Percentiles rank a stretch among this genome's conserved stretches.
Conservation (phyloP, 2,329 filamentous ascomycete genomes). For the Fusarium staphyleae region DNA sequence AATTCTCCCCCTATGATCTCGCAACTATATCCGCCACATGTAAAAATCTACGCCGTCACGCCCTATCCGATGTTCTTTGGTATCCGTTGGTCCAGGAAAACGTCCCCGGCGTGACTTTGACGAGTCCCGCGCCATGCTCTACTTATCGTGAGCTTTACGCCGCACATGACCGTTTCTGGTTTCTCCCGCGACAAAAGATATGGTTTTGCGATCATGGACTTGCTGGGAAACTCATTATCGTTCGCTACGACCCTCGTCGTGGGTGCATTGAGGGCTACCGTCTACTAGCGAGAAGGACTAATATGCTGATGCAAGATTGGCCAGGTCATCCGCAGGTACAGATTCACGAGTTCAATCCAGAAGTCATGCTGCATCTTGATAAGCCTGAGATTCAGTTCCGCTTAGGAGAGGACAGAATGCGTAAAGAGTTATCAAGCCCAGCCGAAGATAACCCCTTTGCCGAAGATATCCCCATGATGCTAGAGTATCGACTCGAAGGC, state of each 20-base stretch:
- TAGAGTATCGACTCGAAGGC: conserved; percentile 54
- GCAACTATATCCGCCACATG: conserved; percentile 67
- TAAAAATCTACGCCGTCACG: conserved; percentile 64
- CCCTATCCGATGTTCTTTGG: conserved; percentile 75
- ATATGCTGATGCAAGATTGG: conserved; percentile 68
- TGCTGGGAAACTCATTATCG: conserved; percentile 76
- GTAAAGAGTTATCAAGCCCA: conserved; percentile 29
- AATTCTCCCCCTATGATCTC: conserved; percentile 71
- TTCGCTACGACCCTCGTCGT: conserved; percentile 75
- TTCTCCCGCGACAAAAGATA: conserved; percentile 77
- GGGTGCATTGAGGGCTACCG: conserved; percentile 84
- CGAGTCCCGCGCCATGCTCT: conserved; percentile 62
- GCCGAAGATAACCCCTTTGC: conserved; percentile 51
- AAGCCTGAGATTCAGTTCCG: conserved; percentile 71
- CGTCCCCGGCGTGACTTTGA: conserved; percentile 63
- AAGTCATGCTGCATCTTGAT: conserved; percentile 75
- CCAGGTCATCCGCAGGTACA: conserved; percentile 68
- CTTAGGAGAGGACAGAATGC: conserved; percentile 33
- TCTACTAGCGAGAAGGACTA: conserved; percentile 69
- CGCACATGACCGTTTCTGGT: conserved; percentile 83
- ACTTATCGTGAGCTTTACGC: conserved; percentile 76
- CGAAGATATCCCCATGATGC: conserved; percentile 61
- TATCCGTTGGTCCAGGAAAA: conserved; percentile 71
- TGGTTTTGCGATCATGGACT: conserved; percentile 84
- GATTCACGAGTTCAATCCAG: conserved; percentile 76